These are phyloP conservation scores for Yamadazyma philogaea DNA, from an alignment of 805 yeast species.

Conservation along the genomic window DNA sequence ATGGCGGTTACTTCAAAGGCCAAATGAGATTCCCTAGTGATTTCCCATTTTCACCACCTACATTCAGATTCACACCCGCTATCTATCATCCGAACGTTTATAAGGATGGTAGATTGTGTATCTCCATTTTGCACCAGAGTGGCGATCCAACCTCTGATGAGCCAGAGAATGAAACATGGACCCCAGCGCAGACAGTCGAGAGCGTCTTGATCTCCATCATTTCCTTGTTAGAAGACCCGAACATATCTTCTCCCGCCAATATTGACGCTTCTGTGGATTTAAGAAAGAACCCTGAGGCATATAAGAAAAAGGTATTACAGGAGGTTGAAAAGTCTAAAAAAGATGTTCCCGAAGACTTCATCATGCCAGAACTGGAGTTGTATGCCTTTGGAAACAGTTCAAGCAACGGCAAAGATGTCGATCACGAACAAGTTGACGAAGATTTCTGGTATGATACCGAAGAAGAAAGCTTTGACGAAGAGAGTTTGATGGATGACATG, in stretches of 20 bases:
- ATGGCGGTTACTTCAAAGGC: constrained; percentile 93
- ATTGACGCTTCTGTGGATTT: constrained; percentile 93
- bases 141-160: constrained; percentile 91
- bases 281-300: constrained; percentile 75
- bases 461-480: constrained; percentile 46
- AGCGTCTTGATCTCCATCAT: constrained; percentile 85
- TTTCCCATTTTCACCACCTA: constrained; percentile 91
- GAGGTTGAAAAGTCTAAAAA: constrained; percentile 82
- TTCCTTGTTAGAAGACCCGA: constrained; percentile 90
- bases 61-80: constrained; percentile 87
- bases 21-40: constrained; percentile 91
- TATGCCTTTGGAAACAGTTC: constrained; percentile 34
- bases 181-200: constrained; percentile 90
- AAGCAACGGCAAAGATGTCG: constrained; percentile 38
- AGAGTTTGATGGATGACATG: constrained; percentile 46
- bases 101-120: constrained; percentile 89
- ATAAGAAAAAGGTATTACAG: constrained; percentile 67
- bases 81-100: constrained; percentile 95
- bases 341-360: constrained; percentile 84
- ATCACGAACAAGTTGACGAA: constrained; percentile 65
- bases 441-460: constrained; percentile 77
- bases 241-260: constrained; percentile 90
- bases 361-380: constrained; percentile 69
- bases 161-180: constrained; percentile 92
- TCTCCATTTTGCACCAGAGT: constrained; percentile 85